Evolutionary conservation across 441 rosid genomes (phyloP), one percentile per base, ranked within the genome.

Genomic region (Erysimum cheiri): DNA sequence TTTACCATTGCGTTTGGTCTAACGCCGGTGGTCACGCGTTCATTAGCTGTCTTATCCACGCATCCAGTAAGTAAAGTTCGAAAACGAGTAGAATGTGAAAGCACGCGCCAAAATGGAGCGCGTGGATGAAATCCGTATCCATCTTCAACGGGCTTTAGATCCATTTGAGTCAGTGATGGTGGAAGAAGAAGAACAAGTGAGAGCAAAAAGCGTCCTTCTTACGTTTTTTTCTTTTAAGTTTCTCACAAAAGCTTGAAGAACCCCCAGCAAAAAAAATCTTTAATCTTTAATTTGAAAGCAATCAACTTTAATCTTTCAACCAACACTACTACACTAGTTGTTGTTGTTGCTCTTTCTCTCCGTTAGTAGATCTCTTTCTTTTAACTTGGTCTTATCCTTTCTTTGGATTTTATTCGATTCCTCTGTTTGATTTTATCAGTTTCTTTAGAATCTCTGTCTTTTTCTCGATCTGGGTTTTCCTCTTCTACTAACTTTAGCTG

Each of bases 131-230:
- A 35, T 10, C 59, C 64, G 64, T 46, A 68, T 61, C 78, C 64
- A 68, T 60, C 53, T 74, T 74, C 78, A 68, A 74, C 78, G 73
- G 78, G 73, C 64, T 67, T 58, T 56, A 60, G 73, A 73, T 73
- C 77, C 73, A 67, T 67, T 67, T 43, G 68, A 74, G 77, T 74
- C 22, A 33, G 46, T 4, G 66, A 31, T 19, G 31, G 59, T 73
- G 72, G n/a, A n/a, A n/a, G 22, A 19, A 19, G 72, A 32, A 53
- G 19, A 54, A 22, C 24, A 1, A 64, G 58, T 56, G 67, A 73
- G 67, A 66, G 22, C 53, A 61, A 48, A 54, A 73, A 60, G 67
- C 58, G 72, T 67, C 77, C 41, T 41, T 50, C 63, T 74, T 74
- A 67, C 73, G 64, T 44, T 67, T 67, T n/a, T 7, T 28, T 4